Evolutionary conservation across 2,329 filamentous ascomycete species (phyloP).

Genomic region (Daldinia sp.): DNA sequence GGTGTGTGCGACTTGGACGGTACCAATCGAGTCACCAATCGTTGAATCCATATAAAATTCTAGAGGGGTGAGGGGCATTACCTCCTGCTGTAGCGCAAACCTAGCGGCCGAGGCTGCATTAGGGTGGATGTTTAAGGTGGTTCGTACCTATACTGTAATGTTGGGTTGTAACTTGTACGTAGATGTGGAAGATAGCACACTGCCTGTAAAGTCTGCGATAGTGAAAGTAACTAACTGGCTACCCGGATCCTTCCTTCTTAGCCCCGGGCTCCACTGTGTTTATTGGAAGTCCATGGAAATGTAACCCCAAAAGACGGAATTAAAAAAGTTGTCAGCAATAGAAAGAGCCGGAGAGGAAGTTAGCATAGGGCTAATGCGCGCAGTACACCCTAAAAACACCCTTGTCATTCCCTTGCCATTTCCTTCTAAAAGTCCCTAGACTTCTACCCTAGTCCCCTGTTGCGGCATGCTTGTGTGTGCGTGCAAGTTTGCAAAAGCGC

Average conservation of each 20-base stretch:
- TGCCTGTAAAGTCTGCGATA: too few species aligned
- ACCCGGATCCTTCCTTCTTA: constrained; percentile 27
- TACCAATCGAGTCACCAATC: not conserved
- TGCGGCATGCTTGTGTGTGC: too few species aligned
- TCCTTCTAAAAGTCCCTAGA: constrained; percentile 6
- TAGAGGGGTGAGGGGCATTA: constrained; percentile 12
- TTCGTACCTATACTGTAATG: constrained; percentile 2
- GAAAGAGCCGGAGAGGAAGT: constrained; percentile 15
- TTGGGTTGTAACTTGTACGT: not conserved
- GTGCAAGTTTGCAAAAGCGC: not conserved
- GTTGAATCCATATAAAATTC: not conserved
- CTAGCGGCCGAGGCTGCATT: constrained; percentile 2
- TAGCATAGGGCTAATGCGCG: constrained; percentile 34
- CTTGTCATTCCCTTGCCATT: not conserved
- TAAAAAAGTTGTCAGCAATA: constrained; percentile 12
- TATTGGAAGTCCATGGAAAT: constrained; percentile 35
- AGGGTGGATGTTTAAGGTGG: not conserved
- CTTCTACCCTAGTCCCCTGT: not conserved
- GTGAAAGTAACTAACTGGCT: not conserved
- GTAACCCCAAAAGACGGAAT: constrained; percentile 21
- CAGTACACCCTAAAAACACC: constrained; percentile 15
- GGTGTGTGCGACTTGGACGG: not conserved
- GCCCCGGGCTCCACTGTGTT: constrained; percentile 29
- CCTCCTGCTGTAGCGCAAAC: not conserved
- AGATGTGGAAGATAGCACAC: too few species aligned